Base-by-base conservation (phyloP, 192 early-diverging fungal genomes). In the Backusella parvicylindrica region DNA sequence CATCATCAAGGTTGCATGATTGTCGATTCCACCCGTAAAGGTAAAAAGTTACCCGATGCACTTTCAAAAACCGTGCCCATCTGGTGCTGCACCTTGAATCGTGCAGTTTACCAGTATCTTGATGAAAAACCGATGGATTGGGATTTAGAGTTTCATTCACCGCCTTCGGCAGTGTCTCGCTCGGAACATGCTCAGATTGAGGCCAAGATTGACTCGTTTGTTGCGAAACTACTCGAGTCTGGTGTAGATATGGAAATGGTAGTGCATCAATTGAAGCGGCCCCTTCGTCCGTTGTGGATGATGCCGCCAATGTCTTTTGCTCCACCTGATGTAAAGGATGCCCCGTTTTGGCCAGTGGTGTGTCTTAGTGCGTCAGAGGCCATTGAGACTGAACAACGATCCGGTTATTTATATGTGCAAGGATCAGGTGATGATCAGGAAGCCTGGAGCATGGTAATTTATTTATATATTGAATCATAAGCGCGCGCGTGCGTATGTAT, bases 351-450 rank as follows among this genome's bases (percentile, higher is more conserved):
- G n/a, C 96, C 96, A 2, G 86, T 97, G 18, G 77, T 95, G 4
- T 92, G 91, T 72, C 68, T 97, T 9, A 91, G 88, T 71, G 96
- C 95, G 0, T 96, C 95, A 13, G 79, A 85, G 70, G 81, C 86
- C 2, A 82, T 86, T 6, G 75, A 76, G 23, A 63, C 68, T 28
- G 56, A 78, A 23, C 64, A 72, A 41, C 63, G 78, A 26, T 21
- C 30, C 23, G 89, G 89, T 6, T 96, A 89, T 68, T 69, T 84
- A 13, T 97, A 97, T 74, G 90, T 97, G 8, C 96, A 97, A 83
- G 96, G 96, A 9, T 90, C 94, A 1, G 96, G 89, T 0, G 96
- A 97, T 80, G 96, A 97, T 77, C 90, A 95, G 40, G 96, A 97
- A 72, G 80, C 89, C 75, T 97, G 96, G 96, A 87, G 89, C 28